Base-by-base conservation (phyloP, 164 flowering plant genomes). In the Saururus chinensis region DNA sequence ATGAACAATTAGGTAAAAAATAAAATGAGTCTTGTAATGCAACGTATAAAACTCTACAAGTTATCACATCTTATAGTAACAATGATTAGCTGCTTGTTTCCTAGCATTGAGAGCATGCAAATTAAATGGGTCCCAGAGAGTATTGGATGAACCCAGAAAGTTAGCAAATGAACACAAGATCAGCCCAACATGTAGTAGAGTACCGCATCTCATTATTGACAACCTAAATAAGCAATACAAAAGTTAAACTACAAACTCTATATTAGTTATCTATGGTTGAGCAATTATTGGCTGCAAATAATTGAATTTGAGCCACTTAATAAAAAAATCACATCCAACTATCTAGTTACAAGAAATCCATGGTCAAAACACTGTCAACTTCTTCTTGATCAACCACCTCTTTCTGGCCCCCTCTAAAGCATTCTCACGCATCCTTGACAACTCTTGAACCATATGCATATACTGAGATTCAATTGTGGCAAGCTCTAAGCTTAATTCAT, bases 391-490 rank as follows among this genome's bases (percentile, higher is more conserved):
- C 9, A 62, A 64, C 86, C 92, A 84, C 70, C 71, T 84, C 72
- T 67, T 80, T 58, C 69, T 86, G 49, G 79, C 83, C 41, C 55
- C 66, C 65, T 87, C 88, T 7, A 85, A 20, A 12, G 86, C 89
- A 40, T 70, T 83, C 67, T 80, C 82, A 57, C 77, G 79, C 84
- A 75, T 71, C 71, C 71, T 78, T 35, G 70, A 49, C 51, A 92
- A 85, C 21, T 87, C 89, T 25, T 61, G 62, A 60, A 81, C 72
- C 74, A 78, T 76, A 1, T 71, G 81, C 17, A 74, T 70, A 71
- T 81, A 89, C 22, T 84, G 85, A 12, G 75, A 19, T 40, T 82
- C 85, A 35, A 87, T 85, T 20, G 77, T 75, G 30, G 80, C 78
- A 51, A 85, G 74, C 76, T 84, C 89, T 58, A 63, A 24, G 77